Conservation (phyloP, 2,329 filamentous ascomycete species). For the Karstenula rhodostoma region DNA sequence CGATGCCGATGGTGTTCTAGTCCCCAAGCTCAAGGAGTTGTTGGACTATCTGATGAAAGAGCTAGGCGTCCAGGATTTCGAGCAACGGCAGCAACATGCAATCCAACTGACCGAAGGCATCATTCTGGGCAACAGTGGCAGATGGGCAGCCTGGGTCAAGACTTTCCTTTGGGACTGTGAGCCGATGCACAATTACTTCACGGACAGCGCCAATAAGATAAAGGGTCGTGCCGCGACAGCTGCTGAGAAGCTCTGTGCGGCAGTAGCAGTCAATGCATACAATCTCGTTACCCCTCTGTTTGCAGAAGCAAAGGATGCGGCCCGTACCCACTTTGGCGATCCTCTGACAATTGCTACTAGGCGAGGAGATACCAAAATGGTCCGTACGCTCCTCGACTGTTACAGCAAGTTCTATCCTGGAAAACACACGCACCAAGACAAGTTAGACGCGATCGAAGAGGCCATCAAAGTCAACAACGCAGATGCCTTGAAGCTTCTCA, state of each 20-base stretch:
- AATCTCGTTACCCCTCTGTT: not conserved
- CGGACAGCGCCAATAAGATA: not conserved
- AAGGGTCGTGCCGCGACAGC: not conserved
- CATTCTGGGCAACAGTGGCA: not conserved
- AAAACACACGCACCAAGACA: not conserved
- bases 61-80: not conserved
- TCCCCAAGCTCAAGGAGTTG: not conserved
- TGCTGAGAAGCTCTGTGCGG: conserved; percentile 1
- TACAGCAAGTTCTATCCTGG: not conserved
- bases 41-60: not conserved
- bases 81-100: not conserved
- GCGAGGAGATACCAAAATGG: not conserved
- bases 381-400: not conserved
- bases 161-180: not conserved
- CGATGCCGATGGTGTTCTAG: not conserved
- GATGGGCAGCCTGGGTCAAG: not conserved
- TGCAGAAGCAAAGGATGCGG: not conserved
- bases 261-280: not conserved
- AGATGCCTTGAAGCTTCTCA: not conserved
- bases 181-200: accelerated
- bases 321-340: not conserved
- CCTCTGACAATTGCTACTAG: not conserved
- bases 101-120: not conserved
- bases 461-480: not conserved
- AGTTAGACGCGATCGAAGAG: not conserved